These are phyloP conservation scores for Thoreauomyces humboldtii DNA, from an alignment of 192 early-diverging fungal genomes.

Conservation along the genomic window DNA sequence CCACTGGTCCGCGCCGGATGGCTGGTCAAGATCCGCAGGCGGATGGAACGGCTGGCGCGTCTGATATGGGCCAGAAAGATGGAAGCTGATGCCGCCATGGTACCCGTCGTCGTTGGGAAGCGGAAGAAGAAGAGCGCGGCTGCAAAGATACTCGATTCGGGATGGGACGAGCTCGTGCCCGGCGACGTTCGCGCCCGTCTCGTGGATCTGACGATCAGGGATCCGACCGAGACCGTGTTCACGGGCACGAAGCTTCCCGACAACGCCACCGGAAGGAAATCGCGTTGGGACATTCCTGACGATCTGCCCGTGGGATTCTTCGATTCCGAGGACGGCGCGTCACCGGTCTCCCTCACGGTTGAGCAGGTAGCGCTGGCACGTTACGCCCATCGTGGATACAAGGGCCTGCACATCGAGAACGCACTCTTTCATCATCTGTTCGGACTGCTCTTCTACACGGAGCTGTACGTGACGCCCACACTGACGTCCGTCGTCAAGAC, in stretches of 20 bases:
- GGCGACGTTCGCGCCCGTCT: constrained; percentile 9
- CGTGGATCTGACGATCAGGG: constrained; percentile 21
- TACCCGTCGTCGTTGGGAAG: not conserved
- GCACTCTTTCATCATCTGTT: constrained; percentile 46
- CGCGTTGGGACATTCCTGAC: not conserved
- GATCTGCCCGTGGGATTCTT: not conserved
- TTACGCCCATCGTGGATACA: constrained; percentile 30
- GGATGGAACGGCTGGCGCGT: constrained; percentile 15
- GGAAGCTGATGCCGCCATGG: not conserved
- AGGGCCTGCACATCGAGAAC: constrained; percentile 47
- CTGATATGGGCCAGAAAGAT: not conserved
- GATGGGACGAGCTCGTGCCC: constrained; percentile 21
- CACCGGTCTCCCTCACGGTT: not conserved
- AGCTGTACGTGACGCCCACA: constrained; percentile 29
- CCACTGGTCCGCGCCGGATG: constrained; percentile 11
- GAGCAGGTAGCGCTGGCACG: constrained; percentile 15
- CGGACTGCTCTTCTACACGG: constrained; percentile 44
- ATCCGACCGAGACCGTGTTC: constrained; percentile 5
- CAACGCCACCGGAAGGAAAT: not conserved
- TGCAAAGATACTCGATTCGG: not conserved
- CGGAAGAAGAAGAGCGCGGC: not conserved
- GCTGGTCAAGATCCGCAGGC: constrained; percentile 15
- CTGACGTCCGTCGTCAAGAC: not conserved
- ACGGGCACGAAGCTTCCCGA: constrained; percentile 7
- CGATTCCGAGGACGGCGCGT: not conserved